Evolutionary conservation across 805 yeast species (phyloP).

Genomic region (Yamadazyma laniorum): DNA sequence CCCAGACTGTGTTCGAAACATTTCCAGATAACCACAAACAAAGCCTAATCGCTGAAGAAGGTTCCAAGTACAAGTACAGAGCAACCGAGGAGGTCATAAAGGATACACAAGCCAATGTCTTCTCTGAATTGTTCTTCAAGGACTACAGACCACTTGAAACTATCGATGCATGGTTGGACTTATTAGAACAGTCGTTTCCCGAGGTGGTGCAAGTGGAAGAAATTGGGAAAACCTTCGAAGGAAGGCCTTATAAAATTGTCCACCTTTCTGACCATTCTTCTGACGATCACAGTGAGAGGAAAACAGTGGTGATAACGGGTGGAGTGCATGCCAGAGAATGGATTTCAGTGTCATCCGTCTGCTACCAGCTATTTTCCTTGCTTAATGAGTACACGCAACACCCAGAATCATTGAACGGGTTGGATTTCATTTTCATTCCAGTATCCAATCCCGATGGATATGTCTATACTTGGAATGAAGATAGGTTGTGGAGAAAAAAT

Average conservation of each 20-base stretch:
- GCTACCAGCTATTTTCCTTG: constrained; percentile 48
- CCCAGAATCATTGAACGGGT: constrained; percentile 42
- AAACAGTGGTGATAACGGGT: constrained; percentile 73
- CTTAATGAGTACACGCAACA: constrained; percentile 28
- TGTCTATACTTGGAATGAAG: constrained; percentile 73
- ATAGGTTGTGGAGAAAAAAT: constrained; percentile 86
- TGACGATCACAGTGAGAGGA: constrained; percentile 38
- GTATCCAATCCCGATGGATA: constrained; percentile 92
- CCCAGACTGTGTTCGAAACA: constrained; percentile 56
- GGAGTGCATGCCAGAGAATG: constrained; percentile 92
- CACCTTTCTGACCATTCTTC: constrained; percentile 54
- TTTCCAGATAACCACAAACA: constrained; percentile 34
- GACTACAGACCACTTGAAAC: constrained; percentile 67
- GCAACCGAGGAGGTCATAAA: constrained; percentile 16
- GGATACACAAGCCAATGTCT: constrained; percentile 16
- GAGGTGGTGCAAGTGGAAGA: constrained; percentile 59
- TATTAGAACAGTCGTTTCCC: constrained; percentile 61
- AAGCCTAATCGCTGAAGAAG: constrained; percentile 1
- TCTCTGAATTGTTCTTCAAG: constrained; percentile 60
- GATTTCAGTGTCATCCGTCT: constrained; percentile 71
- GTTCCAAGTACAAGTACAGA: constrained; percentile 9
- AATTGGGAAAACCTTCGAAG: constrained; percentile 76
- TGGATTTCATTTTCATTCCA: constrained; percentile 78
- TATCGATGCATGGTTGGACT: constrained; percentile 69
- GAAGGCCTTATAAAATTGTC: constrained; percentile 64